Evolutionary conservation across 2,329 filamentous ascomycete species (phyloP), one percentile per base, ranked within the genome.

Genomic region (Colletotrichum brevisporum): DNA sequence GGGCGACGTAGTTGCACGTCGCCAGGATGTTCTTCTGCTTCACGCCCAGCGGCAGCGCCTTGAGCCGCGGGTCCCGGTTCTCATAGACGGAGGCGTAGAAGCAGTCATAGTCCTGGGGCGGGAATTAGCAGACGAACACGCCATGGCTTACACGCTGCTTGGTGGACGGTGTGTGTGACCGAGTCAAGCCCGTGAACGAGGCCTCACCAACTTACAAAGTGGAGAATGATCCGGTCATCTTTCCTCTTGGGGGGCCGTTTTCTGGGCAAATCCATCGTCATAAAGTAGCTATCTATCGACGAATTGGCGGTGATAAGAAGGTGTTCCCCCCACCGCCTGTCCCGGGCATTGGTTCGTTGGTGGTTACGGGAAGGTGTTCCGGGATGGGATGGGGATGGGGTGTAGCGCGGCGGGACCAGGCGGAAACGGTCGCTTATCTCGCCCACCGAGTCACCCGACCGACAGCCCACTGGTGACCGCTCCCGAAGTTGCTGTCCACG

Each of bases 21-120:
- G 95, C 94, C 48, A 96, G 86, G 63, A 98, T 97, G 78, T 94
- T 93, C 81, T 98, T 98, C 81, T 98, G 95, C 79, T 95, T 93
- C 67, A 97, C 90, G 43, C 94, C 95, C 41, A 98, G 83, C 6
- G 94, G 94, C 18, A 92, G 82, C 1, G 86, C 85, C 76, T 90
- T 94, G 66, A 98, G 84, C 2, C 86, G 83, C 0, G 94, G 94
- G 72, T 92, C 90, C 77, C 92, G 91, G 72, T 91, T 91, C 81
- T 98, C 94, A 73, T 96, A 91, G 9, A 96, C 94, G 57, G 94
- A 94, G 24, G 95, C 95, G 79, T 98, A 98, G 84, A 98, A 98
- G 83, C 94, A 97, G 83, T 95, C 93, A 78, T 94, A 93, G 79
- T 93, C 90, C 90, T 92, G 64, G 12, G 18, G 31, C 52, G 59